Conservation (phyloP, 371 early-diverging fungal genomes). For the Fennellomyces sp. region DNA sequence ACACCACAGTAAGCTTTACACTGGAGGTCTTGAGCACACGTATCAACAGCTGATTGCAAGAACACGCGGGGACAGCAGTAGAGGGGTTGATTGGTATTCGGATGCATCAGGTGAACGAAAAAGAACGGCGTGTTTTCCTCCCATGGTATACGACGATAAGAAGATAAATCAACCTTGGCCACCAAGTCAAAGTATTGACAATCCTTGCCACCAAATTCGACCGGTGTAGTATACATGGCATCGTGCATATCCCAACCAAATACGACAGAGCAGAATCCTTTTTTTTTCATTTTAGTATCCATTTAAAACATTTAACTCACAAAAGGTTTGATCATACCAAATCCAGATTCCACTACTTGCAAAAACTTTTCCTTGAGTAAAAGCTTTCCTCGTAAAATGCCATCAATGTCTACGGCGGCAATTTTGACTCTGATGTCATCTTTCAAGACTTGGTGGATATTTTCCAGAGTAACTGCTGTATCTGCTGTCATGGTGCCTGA, state of each 20-base stretch:
- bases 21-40: conserved; percentile 44
- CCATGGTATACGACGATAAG: conserved; percentile 77
- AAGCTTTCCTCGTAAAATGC: conserved; percentile 78
- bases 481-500: conserved; percentile 11
- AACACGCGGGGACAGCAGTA: conserved; percentile 71
- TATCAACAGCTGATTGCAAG: conserved; percentile 55
- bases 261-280: conserved; percentile 84
- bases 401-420: conserved; percentile 80
- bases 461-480: conserved; percentile 25
- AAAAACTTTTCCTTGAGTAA: conserved; percentile 72
- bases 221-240: conserved; percentile 37
- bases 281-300: not conserved
- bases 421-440: conserved; percentile 57
- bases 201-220: conserved; percentile 31
- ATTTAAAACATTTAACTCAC: too few relatives aligned
- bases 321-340: conserved; percentile 62
- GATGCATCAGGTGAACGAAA: conserved; percentile 69
- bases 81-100: conserved; percentile 53
- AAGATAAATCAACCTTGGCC: conserved; percentile 70
- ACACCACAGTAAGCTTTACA: conserved; percentile 70
- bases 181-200: conserved; percentile 67
- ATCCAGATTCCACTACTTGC: conserved; percentile 64
- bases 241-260: conserved; percentile 87
- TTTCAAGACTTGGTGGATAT: conserved; percentile 30
- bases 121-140: conserved; percentile 79